Base-by-base conservation (phyloP, 495 filamentous ascomycete genomes). In the Annulohypoxylon stygium region DNA sequence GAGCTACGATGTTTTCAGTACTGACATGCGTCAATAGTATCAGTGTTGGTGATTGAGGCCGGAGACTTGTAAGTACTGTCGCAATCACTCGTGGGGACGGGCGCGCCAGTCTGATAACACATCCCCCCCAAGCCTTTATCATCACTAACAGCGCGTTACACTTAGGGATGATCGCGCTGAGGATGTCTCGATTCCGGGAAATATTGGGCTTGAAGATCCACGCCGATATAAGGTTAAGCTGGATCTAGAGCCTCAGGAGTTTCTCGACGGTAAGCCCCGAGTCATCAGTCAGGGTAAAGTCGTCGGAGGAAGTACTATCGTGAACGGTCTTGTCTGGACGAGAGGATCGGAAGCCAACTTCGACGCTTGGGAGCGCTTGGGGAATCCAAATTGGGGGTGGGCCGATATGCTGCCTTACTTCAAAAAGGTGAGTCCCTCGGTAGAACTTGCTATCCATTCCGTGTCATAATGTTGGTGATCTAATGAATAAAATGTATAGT, bases 381-480 rank as follows among this genome's bases (percentile, higher is more conserved):
- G 91, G 2, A 91, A 90, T 71, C 81, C 83, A 1, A 88, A 88
- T n/a, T 92, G 90, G 90, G 85, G 82, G 64, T 92, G 89, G 87
- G 65, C 83, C 0, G 85, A 74, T 37, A 76, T 92, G 23, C 73
- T 88, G 20, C 87, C 88, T 1, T 92, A 92, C 73, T 88, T 88
- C 75, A 82, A 80, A 51, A 88, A 86, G 80, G 84, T 85, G 65
- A 67, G 41, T 45, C 39, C 3, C 3, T 33, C 34, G 0, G 23
- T 76, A 66, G 70, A 59, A 48, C 71, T 2, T 14, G 16, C 9
- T n/a, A 34, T 64, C 4, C 11, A 43, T 14, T 14, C 14, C 20
- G 12, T 9, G 18, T 34, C 2, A 18, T 10, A 12, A 26, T 20
- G 14, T 34, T 11, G 30, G n/a, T 79, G 63, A 75, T 60, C 60